Conservation (phyloP, 352 stramenopile species). For the Phytophthora sojae region DNA sequence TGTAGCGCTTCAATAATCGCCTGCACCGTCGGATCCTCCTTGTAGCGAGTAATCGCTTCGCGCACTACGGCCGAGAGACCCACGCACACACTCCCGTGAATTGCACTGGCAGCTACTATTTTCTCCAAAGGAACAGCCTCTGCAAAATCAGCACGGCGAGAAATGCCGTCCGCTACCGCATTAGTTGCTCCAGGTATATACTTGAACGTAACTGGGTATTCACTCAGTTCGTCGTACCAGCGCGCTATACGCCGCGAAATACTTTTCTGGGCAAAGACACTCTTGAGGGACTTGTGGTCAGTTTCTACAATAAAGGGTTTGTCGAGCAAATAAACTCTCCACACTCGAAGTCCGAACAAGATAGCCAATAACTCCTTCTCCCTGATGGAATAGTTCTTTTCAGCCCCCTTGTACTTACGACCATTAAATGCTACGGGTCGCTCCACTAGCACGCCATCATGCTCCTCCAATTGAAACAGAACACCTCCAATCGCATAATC, state of each 20-base stretch:
- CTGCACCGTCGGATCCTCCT: background rate
- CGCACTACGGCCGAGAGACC: background rate
- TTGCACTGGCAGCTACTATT: background rate
- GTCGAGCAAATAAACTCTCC: background rate
- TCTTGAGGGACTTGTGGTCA: background rate
- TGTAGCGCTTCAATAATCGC: background rate
- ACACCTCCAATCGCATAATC: background rate
- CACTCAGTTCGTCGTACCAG: background rate
- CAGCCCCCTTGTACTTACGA: background rate
- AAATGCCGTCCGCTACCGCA: background rate
- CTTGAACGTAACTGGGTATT: background rate
- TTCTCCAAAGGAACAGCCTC: background rate
- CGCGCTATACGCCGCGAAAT: background rate
- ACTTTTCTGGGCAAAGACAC: slow-evolving; percentile 1
- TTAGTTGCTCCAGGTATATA: slow-evolving; percentile 1
- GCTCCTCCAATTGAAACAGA: background rate
- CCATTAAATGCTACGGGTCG: background rate
- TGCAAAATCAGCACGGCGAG: background rate
- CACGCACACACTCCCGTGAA: background rate
- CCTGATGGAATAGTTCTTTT: background rate
- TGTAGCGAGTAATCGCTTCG: background rate
- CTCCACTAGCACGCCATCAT: background rate
- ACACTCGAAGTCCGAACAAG: background rate
- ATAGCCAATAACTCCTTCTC: background rate
- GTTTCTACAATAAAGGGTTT: slow-evolving; percentile 1